These are phyloP conservation scores for Cryptococcus sp. DNA, from an alignment of 1,284 basidiomycete species.

Conservation along the genomic window DNA sequence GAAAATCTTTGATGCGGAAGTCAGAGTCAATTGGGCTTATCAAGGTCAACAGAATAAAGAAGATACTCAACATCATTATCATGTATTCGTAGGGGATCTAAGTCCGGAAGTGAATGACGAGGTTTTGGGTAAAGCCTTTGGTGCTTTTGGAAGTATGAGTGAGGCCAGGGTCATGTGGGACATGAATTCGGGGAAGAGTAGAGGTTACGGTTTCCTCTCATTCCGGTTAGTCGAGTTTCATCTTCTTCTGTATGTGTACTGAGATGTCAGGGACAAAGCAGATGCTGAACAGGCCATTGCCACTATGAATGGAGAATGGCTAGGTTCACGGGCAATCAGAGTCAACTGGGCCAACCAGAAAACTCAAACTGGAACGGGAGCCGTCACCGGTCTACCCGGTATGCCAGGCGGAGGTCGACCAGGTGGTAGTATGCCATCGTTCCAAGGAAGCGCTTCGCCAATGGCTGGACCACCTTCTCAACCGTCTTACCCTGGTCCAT, in stretches of 20 bases:
- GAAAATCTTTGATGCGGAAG: conserved; percentile 96
- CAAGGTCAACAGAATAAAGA: conserved; percentile 79
- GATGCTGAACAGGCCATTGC: conserved; percentile 97
- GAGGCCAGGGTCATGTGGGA: conserved; percentile 99
- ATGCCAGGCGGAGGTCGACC: conserved; percentile 9
- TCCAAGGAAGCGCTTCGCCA: background rate
- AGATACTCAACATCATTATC: conserved; percentile 91
- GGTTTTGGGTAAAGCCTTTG: conserved; percentile 92
- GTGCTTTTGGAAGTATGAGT: conserved; percentile 86
- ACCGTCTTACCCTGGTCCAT: background rate
- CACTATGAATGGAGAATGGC: conserved; percentile 99
- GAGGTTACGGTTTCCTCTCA: conserved; percentile 56
- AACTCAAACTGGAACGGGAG: conserved; percentile 59
- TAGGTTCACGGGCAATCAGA: conserved; percentile 92
- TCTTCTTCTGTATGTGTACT: conserved; percentile 57
- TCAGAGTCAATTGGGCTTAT: conserved; percentile 96
- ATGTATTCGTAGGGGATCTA: conserved; percentile 97
- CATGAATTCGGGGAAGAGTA: conserved; percentile 96
- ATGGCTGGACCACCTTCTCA: conserved; percentile 1
- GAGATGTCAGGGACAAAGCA: conserved; percentile 69
- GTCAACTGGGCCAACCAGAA: conserved; percentile 99
- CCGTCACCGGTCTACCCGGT: background rate
- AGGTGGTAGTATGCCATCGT: conserved; percentile 9
- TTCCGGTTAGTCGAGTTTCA: conserved; percentile 63
- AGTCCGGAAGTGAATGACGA: conserved; percentile 97